Evolutionary conservation across 257 asterid genomes (phyloP), one percentile per base, ranked within the genome.

Genomic region (Solanum paucissectum): DNA sequence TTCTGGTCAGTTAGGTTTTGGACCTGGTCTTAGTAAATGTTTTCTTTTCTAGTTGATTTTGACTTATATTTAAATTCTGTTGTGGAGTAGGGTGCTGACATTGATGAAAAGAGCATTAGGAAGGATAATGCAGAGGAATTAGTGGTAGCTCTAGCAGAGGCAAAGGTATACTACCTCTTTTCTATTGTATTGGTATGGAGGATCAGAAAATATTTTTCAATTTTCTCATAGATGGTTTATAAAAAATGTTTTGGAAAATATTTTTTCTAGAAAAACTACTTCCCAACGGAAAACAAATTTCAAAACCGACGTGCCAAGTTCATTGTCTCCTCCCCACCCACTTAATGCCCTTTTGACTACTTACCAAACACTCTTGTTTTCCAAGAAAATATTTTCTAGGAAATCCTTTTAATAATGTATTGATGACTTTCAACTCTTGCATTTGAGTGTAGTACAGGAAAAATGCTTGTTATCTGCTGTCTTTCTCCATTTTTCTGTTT

Each of bases 61-160:
- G 32, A 62, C 72, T 37, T 29, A 52, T 44, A 58, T 32, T 87
- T 29, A 25, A 62, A 76, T 87, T 64, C 6, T 81, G 86, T 86
- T 74, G 81, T 71, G 88, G 75, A 88, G 49, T 89, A 94, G 98
- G 87, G 92, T 79, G 98, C 98, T 77, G 98, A 96, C 89, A 95
- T 96, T 68, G 98, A 96, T 83, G 98, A 96, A 90, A 91, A 93
- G 90, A 92, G 96, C 86, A 95, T 95, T 87, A 91, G 98, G 92
- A 93, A 88, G 92, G 98, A 95, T 18, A 94, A 90, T 72, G 92
- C 97, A 2, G 98, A 96, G 89, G 97, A 96, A 88, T 93, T 96
- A 74, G 98, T 96, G n/a, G 89, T 91, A 92, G 93, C 94, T 91
- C 92, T 96, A 64, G 99, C 99, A 27, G 97, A 95, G 90, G 98